Percentiles rank a stretch among this genome's conserved stretches.
Evolutionary conservation across 345 rosid genomes (phyloP).

Genomic region (Raphanus sativus): DNA sequence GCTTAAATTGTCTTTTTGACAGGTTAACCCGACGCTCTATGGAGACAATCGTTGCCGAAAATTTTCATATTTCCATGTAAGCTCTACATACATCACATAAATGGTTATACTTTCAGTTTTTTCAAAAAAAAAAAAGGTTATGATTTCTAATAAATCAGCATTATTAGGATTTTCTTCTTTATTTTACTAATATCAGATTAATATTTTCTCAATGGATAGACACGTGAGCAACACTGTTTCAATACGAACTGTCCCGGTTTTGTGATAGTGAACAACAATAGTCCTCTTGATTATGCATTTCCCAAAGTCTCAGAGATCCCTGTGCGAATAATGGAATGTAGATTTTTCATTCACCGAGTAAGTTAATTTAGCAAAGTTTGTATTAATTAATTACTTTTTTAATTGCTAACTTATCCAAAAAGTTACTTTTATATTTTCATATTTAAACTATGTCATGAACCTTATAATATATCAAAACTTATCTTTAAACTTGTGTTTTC

Average conservation of each 20-base stretch:
- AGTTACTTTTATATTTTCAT: not conserved
- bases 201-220: not conserved
- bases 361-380: not conserved
- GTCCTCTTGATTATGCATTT: slow-evolving; percentile 19
- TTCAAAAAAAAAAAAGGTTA: not conserved
- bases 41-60: slow-evolving; percentile 15
- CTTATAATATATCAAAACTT: not conserved
- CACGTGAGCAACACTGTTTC: slow-evolving; percentile 15
- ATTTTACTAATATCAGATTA: not conserved
- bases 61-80: slow-evolving; percentile 23
- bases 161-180: not conserved
- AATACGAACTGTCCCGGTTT: slow-evolving; percentile 21
- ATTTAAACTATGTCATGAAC: not conserved
- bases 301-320: not conserved
- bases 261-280: not conserved
- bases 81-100: not conserved
- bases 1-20: not conserved
- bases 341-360: slow-evolving; percentile 10
- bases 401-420: not conserved
- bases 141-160: not conserved
- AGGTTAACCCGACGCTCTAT: slow-evolving; percentile 24
- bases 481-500: not conserved
- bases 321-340: not conserved
- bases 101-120: not conserved
- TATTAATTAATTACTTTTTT: too few relatives aligned